Evolutionary conservation across 1,139 yeast genomes (phyloP).

Genomic region (Wickerhamiella infanticola): DNA sequence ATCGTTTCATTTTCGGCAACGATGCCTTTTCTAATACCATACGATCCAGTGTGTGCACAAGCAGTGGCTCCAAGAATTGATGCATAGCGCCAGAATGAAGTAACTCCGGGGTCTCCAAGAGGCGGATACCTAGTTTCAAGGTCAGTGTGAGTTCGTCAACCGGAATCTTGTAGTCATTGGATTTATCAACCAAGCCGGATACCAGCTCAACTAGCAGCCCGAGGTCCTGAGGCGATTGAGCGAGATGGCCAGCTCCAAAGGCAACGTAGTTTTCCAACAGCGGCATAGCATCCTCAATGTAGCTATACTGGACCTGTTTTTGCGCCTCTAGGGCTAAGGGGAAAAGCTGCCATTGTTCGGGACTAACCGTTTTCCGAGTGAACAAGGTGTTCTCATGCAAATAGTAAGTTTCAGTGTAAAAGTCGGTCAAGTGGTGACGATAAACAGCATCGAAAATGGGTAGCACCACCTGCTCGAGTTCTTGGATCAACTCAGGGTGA

Average conservation of each 20-base stretch:
- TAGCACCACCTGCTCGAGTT: conserved; percentile 54
- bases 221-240: conserved; percentile 24
- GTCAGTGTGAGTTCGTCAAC: neutral
- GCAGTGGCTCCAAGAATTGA: conserved; percentile 13
- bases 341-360: conserved; percentile 63
- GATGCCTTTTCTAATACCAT: conserved; percentile 3
- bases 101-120: conserved; percentile 9
- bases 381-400: conserved; percentile 77
- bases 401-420: conserved; percentile 69
- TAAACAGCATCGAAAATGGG: conserved; percentile 64
- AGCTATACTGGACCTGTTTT: conserved; percentile 37
- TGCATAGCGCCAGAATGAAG: neutral
- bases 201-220: conserved; percentile 19
- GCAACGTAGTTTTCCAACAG: conserved; percentile 63
- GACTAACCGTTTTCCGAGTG: conserved; percentile 53
- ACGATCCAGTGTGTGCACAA: neutral
- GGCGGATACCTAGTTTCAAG: conserved; percentile 3
- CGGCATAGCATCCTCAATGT: conserved; percentile 63
- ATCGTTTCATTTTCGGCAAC: conserved; percentile 17
- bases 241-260: conserved; percentile 45
- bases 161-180: conserved; percentile 1
- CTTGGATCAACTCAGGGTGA: conserved; percentile 48
- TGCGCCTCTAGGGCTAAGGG: conserved; percentile 40
- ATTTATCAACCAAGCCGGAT: neutral
- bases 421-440: conserved; percentile 52